Base-by-base conservation (phyloP, 371 early-diverging fungal species). In the Zychaea mexicana region DNA sequence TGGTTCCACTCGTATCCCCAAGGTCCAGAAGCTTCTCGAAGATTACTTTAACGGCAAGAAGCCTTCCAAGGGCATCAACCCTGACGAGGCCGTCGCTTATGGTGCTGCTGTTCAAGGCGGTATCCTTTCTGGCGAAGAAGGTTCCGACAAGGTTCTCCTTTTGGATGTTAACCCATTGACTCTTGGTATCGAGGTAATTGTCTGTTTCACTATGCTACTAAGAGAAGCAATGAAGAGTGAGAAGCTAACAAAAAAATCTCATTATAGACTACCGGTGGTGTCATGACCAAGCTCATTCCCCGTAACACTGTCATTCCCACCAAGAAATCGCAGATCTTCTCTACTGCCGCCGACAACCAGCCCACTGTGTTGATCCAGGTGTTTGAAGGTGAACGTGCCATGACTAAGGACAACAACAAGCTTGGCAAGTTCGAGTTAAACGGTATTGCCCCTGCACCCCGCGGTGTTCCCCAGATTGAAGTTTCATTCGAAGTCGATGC, bases 61-160 rank as follows among this genome's bases (percentile, higher is more conserved):
- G 75, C 96, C 98, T 24, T 91, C 92, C 81, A 94, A 94, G 85
- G 88, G 90, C 64, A 95, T 99, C 72, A 96, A 99, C 89, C 99
- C 99, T 62, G 99, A 99, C 79, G 98, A 98, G 81, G 99, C 99
- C 71, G 99, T 99, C 58, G 99, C 99, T 70, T 92, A 95, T 70
- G 99, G 99, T 78, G 99, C 99, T 69, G 97, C 99, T 64, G 91
- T 99, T 69, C 99, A 99, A 80, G 99, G 96, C 72, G 99, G 98
- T 86, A 96, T 99, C 65, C 85, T 99, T 53, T 87, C 94, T 70
- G 98, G 98, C 70, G 92, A 93, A 68, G 78, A 81, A 65, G 78
- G 89, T 65, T 90, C 90, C 64, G 90, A 93, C 76, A 88, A 88
- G 74, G 87, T 94, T 38, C 85, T 98, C 60, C 85, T 98, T 56